These are phyloP conservation scores for Nectriaceae sp. DNA, from an alignment of 2,329 filamentous ascomycete species.

Conservation along the genomic window DNA sequence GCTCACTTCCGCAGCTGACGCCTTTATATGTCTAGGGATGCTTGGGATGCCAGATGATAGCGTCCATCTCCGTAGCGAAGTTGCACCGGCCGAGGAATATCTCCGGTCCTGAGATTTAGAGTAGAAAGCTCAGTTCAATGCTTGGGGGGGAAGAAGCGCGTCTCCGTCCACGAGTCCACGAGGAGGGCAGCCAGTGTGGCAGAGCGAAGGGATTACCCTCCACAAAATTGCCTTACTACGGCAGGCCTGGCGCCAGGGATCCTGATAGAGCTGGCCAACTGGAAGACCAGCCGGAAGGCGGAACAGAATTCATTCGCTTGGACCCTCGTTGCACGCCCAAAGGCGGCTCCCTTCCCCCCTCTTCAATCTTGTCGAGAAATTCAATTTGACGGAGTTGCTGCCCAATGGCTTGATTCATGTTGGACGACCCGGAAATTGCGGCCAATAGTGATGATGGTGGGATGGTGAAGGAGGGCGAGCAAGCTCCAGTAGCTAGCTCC, in stretches of 20 bases:
- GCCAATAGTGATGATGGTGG: not conserved
- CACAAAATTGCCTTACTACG: slow-evolving; percentile 9
- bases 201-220: slow-evolving; percentile 5
- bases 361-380: slow-evolving; percentile 6
- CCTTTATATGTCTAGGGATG: not conserved
- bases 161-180: not conserved
- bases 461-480: too few relatives aligned
- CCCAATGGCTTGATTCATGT: slow-evolving; percentile 31
- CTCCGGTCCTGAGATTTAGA: too few relatives aligned
- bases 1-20: not conserved
- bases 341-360: slow-evolving; percentile 10
- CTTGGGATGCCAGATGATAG: too few relatives aligned
- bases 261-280: slow-evolving; percentile 42
- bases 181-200: not conserved
- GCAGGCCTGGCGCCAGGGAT: slow-evolving; percentile 18
- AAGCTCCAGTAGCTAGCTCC: too few relatives aligned
- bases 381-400: slow-evolving; percentile 31
- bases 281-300: slow-evolving; percentile 43
- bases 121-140: not conserved
- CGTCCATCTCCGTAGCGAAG: too few relatives aligned
- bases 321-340: slow-evolving; percentile 29
- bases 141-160: not conserved
- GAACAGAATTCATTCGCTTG: slow-evolving; percentile 39
- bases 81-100: too few relatives aligned
- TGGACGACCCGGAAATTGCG: slow-evolving; percentile 13